Evolutionary conservation across 208 protist genomes (phyloP).

Genomic region (Trypanosoma cruzi): DNA sequence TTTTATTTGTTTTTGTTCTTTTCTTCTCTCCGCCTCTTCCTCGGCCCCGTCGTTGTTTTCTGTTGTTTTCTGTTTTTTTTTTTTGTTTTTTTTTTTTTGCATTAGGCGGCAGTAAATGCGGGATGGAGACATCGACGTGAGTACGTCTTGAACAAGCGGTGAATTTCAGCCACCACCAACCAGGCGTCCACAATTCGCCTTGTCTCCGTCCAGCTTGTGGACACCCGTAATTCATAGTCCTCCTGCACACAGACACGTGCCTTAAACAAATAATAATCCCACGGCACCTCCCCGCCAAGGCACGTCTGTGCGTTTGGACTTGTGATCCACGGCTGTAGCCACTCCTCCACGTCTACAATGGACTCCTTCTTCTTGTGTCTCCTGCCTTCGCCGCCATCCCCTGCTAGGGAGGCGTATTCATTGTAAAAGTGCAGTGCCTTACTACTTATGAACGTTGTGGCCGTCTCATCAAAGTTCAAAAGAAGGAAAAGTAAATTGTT

Average conservation of each 20-base stretch:
- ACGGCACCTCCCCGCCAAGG: conserved; percentile 67
- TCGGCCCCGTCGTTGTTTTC: background rate
- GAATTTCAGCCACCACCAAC: conserved; percentile 37
- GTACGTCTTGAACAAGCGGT: conserved; percentile 35
- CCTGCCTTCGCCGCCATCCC: background rate
- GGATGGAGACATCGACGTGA: conserved; percentile 28
- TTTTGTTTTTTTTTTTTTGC: too few relatives aligned
- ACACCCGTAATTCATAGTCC: conserved; percentile 6
- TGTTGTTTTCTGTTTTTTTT: too few relatives aligned
- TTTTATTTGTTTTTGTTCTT: conserved; percentile 4
- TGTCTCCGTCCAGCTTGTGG: conserved; percentile 41
- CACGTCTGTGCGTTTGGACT: conserved; percentile 20
- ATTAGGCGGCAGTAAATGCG: conserved; percentile 5
- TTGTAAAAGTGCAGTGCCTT: conserved; percentile 43
- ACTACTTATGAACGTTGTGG: conserved; percentile 35
- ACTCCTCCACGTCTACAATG: conserved; percentile 46
- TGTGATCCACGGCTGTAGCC: conserved; percentile 56
- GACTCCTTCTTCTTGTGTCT: conserved; percentile 29
- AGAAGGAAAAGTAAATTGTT: conserved; percentile 42
- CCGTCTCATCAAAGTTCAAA: conserved; percentile 31
- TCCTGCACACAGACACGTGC: conserved; percentile 35
- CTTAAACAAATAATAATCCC: conserved; percentile 79
- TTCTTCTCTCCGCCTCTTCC: background rate
- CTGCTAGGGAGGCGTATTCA: conserved; percentile 9
- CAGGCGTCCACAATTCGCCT: conserved; percentile 37